A percentile compares a stretch with the other conserved stretches of the same genome.
Evolutionary conservation across 176 grass and related monocot species (phyloP).

Genomic region (Musa acuminata): DNA sequence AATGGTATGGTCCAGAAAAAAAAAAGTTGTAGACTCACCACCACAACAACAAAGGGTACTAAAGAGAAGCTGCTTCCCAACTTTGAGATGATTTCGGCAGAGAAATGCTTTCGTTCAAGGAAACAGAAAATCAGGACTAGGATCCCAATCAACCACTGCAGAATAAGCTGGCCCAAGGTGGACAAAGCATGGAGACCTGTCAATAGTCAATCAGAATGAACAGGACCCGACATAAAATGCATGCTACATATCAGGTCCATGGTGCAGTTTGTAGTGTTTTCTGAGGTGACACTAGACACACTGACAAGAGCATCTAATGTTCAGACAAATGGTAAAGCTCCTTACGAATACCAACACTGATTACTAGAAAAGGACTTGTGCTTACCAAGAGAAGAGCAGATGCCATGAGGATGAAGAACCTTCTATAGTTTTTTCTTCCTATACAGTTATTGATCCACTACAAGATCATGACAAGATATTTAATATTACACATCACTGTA

Average conservation of each 20-base stretch:
- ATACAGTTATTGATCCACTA: constrained; percentile 99
- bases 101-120: constrained; percentile 61
- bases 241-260: constrained; percentile 28
- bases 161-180: constrained; percentile 86
- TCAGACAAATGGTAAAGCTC: background rate
- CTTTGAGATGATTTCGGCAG: constrained; percentile 67
- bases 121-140: constrained; percentile 87
- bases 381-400: constrained; percentile 78
- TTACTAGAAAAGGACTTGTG: background rate
- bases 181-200: constrained; percentile 56
- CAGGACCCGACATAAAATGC: constrained; percentile 31
- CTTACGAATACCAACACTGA: background rate
- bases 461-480: constrained; percentile 6
- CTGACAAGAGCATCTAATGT: background rate
- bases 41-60: constrained; percentile 78
- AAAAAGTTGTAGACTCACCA: constrained; percentile 45
- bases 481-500: background rate
- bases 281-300: background rate
- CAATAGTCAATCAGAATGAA: constrained; percentile 66
- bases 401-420: constrained; percentile 83
- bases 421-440: constrained; percentile 84
- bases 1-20: background rate
- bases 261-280: background rate
- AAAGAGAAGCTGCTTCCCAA: constrained; percentile 95
- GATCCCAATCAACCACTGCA: constrained; percentile 66